These are phyloP conservation scores for Urochloa ruziziensis DNA, from an alignment of 176 grass and related monocot species.

Conservation along the genomic window DNA sequence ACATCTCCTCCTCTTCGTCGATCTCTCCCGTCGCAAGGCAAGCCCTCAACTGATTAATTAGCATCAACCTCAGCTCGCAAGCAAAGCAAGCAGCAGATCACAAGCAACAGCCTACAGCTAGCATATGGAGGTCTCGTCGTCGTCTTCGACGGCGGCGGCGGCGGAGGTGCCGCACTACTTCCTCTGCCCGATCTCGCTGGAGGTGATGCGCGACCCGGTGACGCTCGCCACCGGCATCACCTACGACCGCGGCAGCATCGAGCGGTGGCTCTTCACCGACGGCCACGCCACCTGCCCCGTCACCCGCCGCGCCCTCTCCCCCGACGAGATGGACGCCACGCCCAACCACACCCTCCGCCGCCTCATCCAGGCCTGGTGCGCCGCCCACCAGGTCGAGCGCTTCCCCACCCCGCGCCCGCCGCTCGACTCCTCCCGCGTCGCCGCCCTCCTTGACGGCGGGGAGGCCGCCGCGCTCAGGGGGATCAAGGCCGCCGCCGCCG, in stretches of 20 bases:
- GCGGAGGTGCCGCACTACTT: conserved; percentile 76
- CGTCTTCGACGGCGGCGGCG: not conserved
- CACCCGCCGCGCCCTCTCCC: conserved; percentile 44
- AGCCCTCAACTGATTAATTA: not conserved
- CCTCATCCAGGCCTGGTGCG: conserved; percentile 87
- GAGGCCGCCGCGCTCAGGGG: conserved; percentile 37
- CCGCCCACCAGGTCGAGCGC: conserved; percentile 56
- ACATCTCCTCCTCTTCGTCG: not conserved
- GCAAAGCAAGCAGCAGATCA: not conserved
- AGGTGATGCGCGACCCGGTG: conserved; percentile 84
- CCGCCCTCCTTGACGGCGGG: conserved; percentile 29
- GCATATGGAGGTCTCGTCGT: conserved; percentile 30
- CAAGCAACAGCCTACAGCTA: too few relatives aligned
- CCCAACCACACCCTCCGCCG: conserved; percentile 94
- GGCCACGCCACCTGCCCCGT: conserved; percentile 53
- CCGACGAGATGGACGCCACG: conserved; percentile 45
- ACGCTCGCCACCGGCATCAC: conserved; percentile 82
- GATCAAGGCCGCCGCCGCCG: conserved; percentile 45
- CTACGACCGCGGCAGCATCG: conserved; percentile 81
- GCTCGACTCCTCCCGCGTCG: conserved; percentile 42
- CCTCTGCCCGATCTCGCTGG: conserved; percentile 86
- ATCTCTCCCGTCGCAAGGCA: not conserved
- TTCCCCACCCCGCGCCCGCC: conserved; percentile 64
- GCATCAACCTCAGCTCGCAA: not conserved
- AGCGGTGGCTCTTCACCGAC: conserved; percentile 70